Evolutionary conservation across 179 eudicot genomes (phyloP).

Genomic region (Amaranthus tricolor): DNA sequence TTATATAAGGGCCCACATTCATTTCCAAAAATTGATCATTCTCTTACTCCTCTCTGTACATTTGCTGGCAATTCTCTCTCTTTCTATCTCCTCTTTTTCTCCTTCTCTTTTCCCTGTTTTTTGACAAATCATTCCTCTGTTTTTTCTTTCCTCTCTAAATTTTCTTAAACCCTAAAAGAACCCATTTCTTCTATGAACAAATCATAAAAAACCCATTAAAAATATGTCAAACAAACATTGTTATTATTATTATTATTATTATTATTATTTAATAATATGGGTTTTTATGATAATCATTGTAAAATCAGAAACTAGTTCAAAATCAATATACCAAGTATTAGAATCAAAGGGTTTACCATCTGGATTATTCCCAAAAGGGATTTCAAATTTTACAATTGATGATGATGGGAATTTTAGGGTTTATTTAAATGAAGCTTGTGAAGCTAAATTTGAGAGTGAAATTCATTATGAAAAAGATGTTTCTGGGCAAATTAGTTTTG

Average conservation of each 20-base stretch:
- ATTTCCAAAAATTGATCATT: conserved; percentile 54
- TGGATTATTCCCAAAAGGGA: conserved; percentile 77
- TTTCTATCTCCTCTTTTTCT: too few relatives aligned
- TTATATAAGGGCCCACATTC: conserved; percentile 25
- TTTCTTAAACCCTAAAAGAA: conserved; percentile 26
- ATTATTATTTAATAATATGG: background rate
- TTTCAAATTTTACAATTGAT: conserved; percentile 42
- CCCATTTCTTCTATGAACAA: too few relatives aligned
- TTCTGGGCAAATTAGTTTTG: conserved; percentile 50
- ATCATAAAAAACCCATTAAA: background rate
- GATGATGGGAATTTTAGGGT: conserved; percentile 55
- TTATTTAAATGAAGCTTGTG: conserved; percentile 58
- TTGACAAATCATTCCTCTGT: background rate
- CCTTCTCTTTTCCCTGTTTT: background rate
- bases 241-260: background rate
- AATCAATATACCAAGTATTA: conserved; percentile 63
- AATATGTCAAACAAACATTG: too few relatives aligned
- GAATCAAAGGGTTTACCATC: conserved; percentile 57
- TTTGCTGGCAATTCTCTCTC: conserved; percentile 34
- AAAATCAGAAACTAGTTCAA: background rate
- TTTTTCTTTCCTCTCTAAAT: background rate
- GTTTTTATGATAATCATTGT: background rate
- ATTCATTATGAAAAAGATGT: conserved; percentile 64
- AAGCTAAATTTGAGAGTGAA: conserved; percentile 68
- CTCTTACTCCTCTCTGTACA: conserved; percentile 45